Evolutionary conservation across 176 grass and related monocot genomes (phyloP).

Genomic region (Carex parvula): DNA sequence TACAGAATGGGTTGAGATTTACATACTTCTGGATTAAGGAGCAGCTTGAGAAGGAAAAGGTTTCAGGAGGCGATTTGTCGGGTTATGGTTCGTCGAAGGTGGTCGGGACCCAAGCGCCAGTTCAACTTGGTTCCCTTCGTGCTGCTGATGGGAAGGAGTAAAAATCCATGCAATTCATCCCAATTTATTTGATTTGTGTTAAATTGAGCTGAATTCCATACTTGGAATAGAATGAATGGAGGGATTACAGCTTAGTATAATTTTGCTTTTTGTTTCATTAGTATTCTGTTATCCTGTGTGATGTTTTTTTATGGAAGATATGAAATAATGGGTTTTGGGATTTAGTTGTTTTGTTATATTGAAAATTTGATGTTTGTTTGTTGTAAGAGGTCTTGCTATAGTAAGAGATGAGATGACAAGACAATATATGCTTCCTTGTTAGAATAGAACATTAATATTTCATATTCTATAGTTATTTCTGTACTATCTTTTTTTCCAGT

Average conservation of each 20-base stretch:
- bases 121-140: constrained; percentile 71
- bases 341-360: constrained; percentile 2
- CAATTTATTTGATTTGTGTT: constrained; percentile 14
- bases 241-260: constrained; percentile 2
- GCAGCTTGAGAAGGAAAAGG: constrained; percentile 71
- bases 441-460: constrained; percentile 2
- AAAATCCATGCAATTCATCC: constrained; percentile 21
- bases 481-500: not conserved
- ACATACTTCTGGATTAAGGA: constrained; percentile 96
- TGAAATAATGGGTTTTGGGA: constrained; percentile 7
- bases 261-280: not conserved
- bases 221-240: constrained; percentile 14
- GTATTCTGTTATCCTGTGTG: not conserved
- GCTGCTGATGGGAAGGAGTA: constrained; percentile 77
- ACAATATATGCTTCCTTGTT: not conserved
- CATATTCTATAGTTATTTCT: not conserved
- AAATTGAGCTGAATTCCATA: not conserved
- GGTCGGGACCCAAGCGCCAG: constrained; percentile 59
- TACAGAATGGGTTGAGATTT: constrained; percentile 63
- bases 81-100: constrained; percentile 68
- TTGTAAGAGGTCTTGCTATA: not conserved
- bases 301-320: constrained; percentile 8
- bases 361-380: constrained; percentile 1
- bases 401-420: not conserved
- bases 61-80: constrained; percentile 36